Base-by-base conservation (phyloP, 345 rosid genomes). In the Citrus cavaleriei region DNA sequence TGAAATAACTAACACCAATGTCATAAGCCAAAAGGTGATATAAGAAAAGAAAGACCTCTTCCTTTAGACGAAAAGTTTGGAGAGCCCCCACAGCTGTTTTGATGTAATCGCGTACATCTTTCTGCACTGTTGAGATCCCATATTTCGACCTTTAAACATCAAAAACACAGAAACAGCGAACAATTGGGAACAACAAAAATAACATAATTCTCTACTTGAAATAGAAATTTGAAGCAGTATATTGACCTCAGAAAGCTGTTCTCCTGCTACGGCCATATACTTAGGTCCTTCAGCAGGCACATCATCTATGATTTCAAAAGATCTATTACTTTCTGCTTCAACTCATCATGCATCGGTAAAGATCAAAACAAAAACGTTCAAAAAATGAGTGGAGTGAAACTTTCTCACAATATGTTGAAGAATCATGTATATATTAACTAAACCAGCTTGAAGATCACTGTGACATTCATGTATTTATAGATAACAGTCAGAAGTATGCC, bases 221-320 rank as follows among this genome's bases (percentile, higher is more conserved):
- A 75, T 24, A 27, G 25, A 38, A 68, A 28, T 2, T 4, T 37
- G 32, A 57, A 77, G 27, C 68, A 38, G 60, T 79, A 38, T 32
- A 78, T 57, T 72, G 57, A 93, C 98, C 97, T 92, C 91, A 59
- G 86, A 84, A 81, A 93, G 76, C 71, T 87, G 82, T 79, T 92
- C 93, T 84, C 98, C 98, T n/a, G 90, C 95, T 77, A 92, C 61
- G 76, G 98, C 97, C 74, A 92, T 84, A 66, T 69, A 90, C 72
- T 88, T 85, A 66, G 84, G 73, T 60, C 88, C 89, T 71, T 83
- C 84, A n/a, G 76, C 81, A 81, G 75, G 73, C 38, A 73, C 64
- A 80, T 75, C 80, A 71, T 83, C 93, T 89, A 83, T 58, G 30
- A 70, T 35, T 57, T 68, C 14, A 80, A 35, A 10, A 59, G 30